Percentiles rank a stretch among this genome's conserved stretches.
phyloP scores from a whole-genome alignment of 2,329 filamentous ascomycete genomes.

The Lasiodiplodia hormozganensis region DNA sequence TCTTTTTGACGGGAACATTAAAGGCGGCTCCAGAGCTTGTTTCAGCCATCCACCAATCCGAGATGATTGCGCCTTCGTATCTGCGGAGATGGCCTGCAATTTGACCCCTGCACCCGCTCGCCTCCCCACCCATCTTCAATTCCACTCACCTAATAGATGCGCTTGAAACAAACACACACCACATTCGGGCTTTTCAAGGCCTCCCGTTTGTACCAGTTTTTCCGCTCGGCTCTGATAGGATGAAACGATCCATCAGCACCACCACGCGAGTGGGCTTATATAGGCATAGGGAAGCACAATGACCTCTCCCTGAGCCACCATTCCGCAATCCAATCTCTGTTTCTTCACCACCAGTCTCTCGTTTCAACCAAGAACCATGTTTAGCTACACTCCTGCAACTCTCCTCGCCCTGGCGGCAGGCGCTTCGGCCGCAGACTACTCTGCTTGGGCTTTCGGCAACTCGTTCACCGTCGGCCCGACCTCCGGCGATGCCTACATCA shows the following conservation, averaged over 20 bases:
- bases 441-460: constrained; percentile 28
- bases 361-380: neutral
- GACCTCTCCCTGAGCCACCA: neutral
- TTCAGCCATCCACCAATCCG: neutral
- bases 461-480: constrained; percentile 26
- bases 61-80: neutral
- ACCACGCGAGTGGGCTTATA: neutral
- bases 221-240: neutral
- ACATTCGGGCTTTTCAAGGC: neutral
- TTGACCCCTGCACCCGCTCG: neutral
- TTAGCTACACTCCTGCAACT: neutral
- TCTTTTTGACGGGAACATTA: neutral
- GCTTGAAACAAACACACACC: neutral
- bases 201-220: neutral
- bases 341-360: neutral
- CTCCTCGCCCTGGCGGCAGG: constrained; percentile 1
- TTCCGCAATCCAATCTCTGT: neutral
- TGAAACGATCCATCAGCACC: neutral
- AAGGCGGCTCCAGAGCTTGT: neutral
- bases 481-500: constrained; percentile 15
- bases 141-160: neutral
- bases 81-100: neutral
- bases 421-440: constrained; percentile 8
- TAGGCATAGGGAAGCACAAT: neutral
- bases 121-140: neutral